Conservation (phyloP, 306 rosid genomes). For the Alnus glutinosa region DNA sequence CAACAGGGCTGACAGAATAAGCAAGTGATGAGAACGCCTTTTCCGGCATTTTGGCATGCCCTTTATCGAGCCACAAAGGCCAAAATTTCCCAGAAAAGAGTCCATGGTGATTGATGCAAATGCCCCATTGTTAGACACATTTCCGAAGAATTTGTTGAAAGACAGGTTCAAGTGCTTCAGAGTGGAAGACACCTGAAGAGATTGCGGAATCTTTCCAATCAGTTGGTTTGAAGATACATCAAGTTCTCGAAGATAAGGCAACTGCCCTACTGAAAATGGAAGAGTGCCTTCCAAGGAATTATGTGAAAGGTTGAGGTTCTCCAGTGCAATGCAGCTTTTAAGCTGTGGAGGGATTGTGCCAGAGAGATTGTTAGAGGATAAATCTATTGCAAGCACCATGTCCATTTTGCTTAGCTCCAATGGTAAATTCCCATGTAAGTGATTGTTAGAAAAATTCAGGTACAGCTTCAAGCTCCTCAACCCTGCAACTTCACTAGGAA, state of each 20-base stretch:
- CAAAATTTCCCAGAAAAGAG: constrained; percentile 63
- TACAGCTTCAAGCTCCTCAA: constrained; percentile 86
- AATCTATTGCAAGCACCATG: constrained; percentile 82
- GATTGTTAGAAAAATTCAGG: constrained; percentile 74
- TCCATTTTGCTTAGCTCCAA: constrained; percentile 92
- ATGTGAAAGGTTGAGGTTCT: constrained; percentile 68
- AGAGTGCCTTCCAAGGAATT: constrained; percentile 69
- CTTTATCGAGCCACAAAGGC: constrained; percentile 63
- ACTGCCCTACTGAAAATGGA: constrained; percentile 66
- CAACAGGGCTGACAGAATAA: constrained; percentile 48
- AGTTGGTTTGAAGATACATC: constrained; percentile 80
- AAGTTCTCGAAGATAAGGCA: constrained; percentile 58
- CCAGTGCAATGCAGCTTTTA: constrained; percentile 81
- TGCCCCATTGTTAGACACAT: constrained; percentile 58
- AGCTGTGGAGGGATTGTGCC: constrained; percentile 77
- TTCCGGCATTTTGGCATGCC: constrained; percentile 66
- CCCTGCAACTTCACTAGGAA: constrained; percentile 83
- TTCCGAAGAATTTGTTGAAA: constrained; percentile 74
- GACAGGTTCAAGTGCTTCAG: constrained; percentile 74
- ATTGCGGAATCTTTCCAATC: constrained; percentile 57
- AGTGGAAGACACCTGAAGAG: constrained; percentile 60
- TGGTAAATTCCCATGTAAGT: constrained; percentile 64
- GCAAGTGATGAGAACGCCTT: constrained; percentile 43
- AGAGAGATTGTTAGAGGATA: constrained; percentile 74
- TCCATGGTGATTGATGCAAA: constrained; percentile 57